Conservation (phyloP, 352 stramenopile genomes). For the Globisporangium orthogonon region DNA sequence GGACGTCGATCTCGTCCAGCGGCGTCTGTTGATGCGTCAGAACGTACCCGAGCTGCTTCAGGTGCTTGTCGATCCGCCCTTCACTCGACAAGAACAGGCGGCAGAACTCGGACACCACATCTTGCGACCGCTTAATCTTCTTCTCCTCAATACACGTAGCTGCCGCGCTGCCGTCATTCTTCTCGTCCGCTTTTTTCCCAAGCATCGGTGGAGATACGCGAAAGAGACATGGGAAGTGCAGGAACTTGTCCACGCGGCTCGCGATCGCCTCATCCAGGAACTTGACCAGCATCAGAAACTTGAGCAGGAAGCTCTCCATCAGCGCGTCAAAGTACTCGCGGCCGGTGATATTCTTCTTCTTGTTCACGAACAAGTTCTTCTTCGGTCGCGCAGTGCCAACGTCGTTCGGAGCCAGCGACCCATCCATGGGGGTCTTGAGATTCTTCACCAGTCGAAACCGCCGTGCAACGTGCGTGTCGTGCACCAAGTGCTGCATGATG, state of each 20-base stretch:
- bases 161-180: constrained; percentile 8
- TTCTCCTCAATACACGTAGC: not conserved
- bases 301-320: constrained; percentile 83
- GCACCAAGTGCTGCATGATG: constrained; percentile 58
- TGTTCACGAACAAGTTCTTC: constrained; percentile 29
- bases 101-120: constrained; percentile 90
- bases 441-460: constrained; percentile 69
- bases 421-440: constrained; percentile 59
- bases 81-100: constrained; percentile 90
- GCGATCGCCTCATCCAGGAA: constrained; percentile 89
- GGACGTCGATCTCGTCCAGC: constrained; percentile 94
- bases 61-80: constrained; percentile 93
- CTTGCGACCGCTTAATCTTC: constrained; percentile 89
- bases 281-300: constrained; percentile 91
- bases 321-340: constrained; percentile 81
- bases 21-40: constrained; percentile 89
- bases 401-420: constrained; percentile 30
- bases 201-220: constrained; percentile 22
- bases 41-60: constrained; percentile 83
- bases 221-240: constrained; percentile 89
- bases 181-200: constrained; percentile 9
- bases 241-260: constrained; percentile 67
- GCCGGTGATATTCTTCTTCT: constrained; percentile 66
- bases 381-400: constrained; percentile 20
- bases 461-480: constrained; percentile 48